Evolutionary conservation across 169 alveolate genomes (phyloP).

Genomic region (Hepatocystis sp.): DNA sequence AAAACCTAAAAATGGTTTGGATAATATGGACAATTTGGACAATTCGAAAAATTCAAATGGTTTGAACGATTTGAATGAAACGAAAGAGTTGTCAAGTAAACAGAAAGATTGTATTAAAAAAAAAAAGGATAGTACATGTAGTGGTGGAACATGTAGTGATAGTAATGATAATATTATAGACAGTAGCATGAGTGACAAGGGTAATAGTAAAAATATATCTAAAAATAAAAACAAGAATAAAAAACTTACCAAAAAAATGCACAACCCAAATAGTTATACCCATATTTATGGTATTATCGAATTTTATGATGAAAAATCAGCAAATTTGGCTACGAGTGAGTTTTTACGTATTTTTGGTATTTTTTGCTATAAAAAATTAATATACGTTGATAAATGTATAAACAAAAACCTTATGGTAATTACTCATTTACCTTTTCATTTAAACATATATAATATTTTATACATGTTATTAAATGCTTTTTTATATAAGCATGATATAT

Average conservation of each 20-base stretch:
- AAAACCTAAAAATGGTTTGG: too few relatives aligned
- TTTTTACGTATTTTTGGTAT: constrained; percentile 66
- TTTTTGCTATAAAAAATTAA: constrained; percentile 63
- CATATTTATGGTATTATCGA: constrained; percentile 52
- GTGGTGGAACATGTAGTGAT: background rate
- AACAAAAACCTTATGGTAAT: constrained; percentile 59
- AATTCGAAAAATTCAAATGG: too few relatives aligned
- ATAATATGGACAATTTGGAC: too few relatives aligned
- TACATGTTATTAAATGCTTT: constrained; percentile 44
- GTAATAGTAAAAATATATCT: background rate
- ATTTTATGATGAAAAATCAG: constrained; percentile 48
- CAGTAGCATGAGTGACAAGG: background rate
- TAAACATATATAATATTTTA: constrained; percentile 45
- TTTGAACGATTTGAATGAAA: too few relatives aligned
- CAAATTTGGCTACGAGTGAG: constrained; percentile 48
- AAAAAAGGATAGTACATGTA: too few relatives aligned
- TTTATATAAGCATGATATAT: constrained; percentile 10
- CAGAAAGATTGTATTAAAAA: too few relatives aligned
- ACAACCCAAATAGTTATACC: constrained; percentile 23
- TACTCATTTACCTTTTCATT: constrained; percentile 68
- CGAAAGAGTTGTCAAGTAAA: too few relatives aligned
- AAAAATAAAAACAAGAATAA: too few relatives aligned
- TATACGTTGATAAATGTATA: constrained; percentile 68
- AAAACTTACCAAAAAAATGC: constrained; percentile 2
- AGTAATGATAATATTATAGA: background rate